Base-by-base conservation (phyloP, 352 stramenopile species). In the Achlya hypogyna region DNA sequence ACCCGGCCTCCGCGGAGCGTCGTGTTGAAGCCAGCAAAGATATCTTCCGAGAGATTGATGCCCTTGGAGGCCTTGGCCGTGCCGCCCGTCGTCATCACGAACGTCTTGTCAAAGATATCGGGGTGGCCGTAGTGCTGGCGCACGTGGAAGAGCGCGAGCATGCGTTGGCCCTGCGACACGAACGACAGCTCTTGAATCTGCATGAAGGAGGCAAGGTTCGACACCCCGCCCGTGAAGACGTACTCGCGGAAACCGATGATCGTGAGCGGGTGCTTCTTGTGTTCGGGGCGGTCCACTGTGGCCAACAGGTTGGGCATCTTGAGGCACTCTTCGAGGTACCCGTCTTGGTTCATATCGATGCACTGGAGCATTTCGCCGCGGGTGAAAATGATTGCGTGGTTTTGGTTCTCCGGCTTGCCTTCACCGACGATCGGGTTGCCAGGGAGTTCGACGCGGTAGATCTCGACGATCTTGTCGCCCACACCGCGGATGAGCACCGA, bases 1-100 rank as follows among this genome's bases (percentile, higher is more conserved):
- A 68, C 27, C 20, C 60, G 56, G 14, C 63, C 63, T 6, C 63
- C 63, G n/a, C 63, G 25, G 27, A 69, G 54, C 42, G 27, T 53
- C 23, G 32, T 45, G 23, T 69, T 68, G 54, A 69, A 69, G 5
- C 63, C 63, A 1, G 52, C 51, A 68, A 69, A 69, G 28, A 69
- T 69, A 68, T 69, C 63, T 68, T 69, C 63, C 20, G 63, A 69
- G 20, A 69, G 54, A 31, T 69, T 69, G 54, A 69, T 56, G 43
- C 63, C 63, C 45, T 68, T 66, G 31, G 22, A 56, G 25, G 63
- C 63, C 54, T 69, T 69, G 54, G 63, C 51, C 20, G 52, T 68
- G 6, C 63, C 63, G 27, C 63, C 63, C 2, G 23, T 54, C 38
- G 51, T 69, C 56, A 66, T 66, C 6, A 31, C 53, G 16, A 62